Percentiles rank a stretch among this genome's conserved stretches.
Conservation (phyloP, 1,284 basidiomycete genomes). For the Trichosporon sp. region DNA sequence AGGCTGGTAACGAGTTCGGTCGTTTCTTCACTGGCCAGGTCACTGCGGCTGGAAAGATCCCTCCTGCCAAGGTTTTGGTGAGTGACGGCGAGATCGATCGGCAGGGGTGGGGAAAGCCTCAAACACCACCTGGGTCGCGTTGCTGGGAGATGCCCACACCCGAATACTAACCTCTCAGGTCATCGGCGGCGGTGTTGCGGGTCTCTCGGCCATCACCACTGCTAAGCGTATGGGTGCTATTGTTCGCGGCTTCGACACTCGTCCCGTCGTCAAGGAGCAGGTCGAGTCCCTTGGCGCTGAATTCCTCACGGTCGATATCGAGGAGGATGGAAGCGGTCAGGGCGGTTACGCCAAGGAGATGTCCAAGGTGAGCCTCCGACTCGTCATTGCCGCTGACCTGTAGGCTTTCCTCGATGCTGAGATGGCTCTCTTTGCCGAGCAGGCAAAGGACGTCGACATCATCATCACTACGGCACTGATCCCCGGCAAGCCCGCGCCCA, state of each 20-base stretch:
- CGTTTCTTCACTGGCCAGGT: slow-evolving; percentile 80
- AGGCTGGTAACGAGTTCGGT: slow-evolving; percentile 79
- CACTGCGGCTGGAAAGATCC: slow-evolving; percentile 71
- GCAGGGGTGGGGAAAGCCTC: too few species aligned
- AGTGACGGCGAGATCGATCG: not conserved
- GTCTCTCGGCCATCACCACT: slow-evolving; percentile 75
- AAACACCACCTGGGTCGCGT: too few species aligned
- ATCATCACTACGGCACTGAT: slow-evolving; percentile 62
- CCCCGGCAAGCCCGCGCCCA: slow-evolving; percentile 72
- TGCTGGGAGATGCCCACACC: not conserved
- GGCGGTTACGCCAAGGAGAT: slow-evolving; percentile 85
- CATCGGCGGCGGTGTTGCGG: slow-evolving; percentile 79
- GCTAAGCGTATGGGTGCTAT: slow-evolving; percentile 72
- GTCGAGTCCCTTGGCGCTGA: slow-evolving; percentile 79
- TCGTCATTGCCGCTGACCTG: not conserved
- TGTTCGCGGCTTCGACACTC: slow-evolving; percentile 76
- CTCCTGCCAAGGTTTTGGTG: slow-evolving; percentile 70
- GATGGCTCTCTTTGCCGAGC: slow-evolving; percentile 78
- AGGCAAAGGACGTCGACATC: slow-evolving; percentile 79
- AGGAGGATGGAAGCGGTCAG: slow-evolving; percentile 70
- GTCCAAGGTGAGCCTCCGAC: slow-evolving; percentile 59
- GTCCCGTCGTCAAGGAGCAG: slow-evolving; percentile 74
- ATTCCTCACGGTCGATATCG: slow-evolving; percentile 67
- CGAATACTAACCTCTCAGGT: slow-evolving; percentile 35
- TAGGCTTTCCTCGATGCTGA: slow-evolving; percentile 69